These are phyloP conservation scores for Pisolithus albus DNA, from an alignment of 768 basidiomycete genomes.

Conservation along the genomic window DNA sequence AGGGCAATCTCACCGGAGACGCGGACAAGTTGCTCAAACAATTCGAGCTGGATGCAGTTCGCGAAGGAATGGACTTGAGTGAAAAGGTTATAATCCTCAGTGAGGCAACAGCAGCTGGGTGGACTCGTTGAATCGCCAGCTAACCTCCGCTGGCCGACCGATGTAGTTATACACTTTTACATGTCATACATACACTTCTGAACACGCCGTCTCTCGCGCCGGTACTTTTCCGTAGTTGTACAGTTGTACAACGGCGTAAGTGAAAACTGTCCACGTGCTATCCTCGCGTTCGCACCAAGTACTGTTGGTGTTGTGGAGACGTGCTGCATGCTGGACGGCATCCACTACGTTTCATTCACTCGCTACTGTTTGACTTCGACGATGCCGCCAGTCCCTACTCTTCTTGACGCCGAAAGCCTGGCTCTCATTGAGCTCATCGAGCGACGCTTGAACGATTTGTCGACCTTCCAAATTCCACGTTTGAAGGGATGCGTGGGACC, in stretches of 20 bases:
- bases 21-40: conserved; percentile 8
- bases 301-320: too few species aligned
- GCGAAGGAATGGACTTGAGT: conserved; percentile 15
- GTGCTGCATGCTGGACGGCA: too few species aligned
- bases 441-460: conserved; percentile 56
- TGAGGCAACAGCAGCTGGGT: conserved; percentile 20
- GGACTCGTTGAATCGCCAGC: background rate
- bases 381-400: conserved; percentile 61
- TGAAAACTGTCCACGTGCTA: too few species aligned
- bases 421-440: conserved; percentile 45
- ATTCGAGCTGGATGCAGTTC: conserved; percentile 12
- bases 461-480: conserved; percentile 68
- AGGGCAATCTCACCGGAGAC: conserved; percentile 20
- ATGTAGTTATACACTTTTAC: too few species aligned
- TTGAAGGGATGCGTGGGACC: conserved; percentile 65
- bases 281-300: too few species aligned
- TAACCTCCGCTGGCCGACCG: background rate
- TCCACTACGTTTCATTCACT: too few species aligned
- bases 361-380: background rate
- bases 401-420: conserved; percentile 45
- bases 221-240: too few species aligned
- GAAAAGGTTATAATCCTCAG: conserved; percentile 13
- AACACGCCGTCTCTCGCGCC: too few species aligned
- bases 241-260: too few species aligned
- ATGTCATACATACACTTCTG: too few species aligned